Base-by-base conservation (phyloP, 2,329 filamentous ascomycete genomes). In the Helotiales sp. region DNA sequence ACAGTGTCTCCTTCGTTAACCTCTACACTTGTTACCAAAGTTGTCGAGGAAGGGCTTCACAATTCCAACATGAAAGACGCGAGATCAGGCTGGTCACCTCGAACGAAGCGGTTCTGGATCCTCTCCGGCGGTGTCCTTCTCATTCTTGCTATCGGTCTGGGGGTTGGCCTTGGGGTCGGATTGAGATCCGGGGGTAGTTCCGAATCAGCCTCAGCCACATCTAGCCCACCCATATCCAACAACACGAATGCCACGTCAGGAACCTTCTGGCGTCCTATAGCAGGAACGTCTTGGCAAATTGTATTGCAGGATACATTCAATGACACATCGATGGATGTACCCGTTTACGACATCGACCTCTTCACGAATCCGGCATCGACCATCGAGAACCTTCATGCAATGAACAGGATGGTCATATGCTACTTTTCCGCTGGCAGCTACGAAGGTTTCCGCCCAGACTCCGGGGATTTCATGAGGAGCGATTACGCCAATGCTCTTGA, bases 391-490 rank as follows among this genome's bases (percentile, higher is more conserved):
- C 73, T 87, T 15, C 79, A 85, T 44, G 62, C 64, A 2, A 66
- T 77, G 29, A 81, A 79, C 8, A 82, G 82, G 67, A 84, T 81
- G 59, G 82, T 90, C 55, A 86, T 91, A 58, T 91, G 88, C 75
- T 91, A 91, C 73, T 91, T 91, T 74, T 87, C 84, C 54, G 87
- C 86, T 0, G 88, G 88, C 1, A 86, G 83, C 7, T 89, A 81
- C 65, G 88, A 91, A 71, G 69, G 83, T 54, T 83, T 79, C 74
- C 79, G 88, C 2, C 73, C 77, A 0, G 88, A 91, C 68, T 52
- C 62, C 3, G 71, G 38, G 59, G 66, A 81, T 6, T 90, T 90
- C 67, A 67, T 74, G 6, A 61, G 75, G 1, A 69, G 72, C 0
- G 87, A 90, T 62, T 69, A 85, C 34, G 88, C 87, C 17, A 77